A percentile compares a stretch with the other conserved stretches of the same genome.
phyloP scores from a whole-genome alignment of 2,329 filamentous ascomycete genomes.

The Diaporthe capsici region DNA sequence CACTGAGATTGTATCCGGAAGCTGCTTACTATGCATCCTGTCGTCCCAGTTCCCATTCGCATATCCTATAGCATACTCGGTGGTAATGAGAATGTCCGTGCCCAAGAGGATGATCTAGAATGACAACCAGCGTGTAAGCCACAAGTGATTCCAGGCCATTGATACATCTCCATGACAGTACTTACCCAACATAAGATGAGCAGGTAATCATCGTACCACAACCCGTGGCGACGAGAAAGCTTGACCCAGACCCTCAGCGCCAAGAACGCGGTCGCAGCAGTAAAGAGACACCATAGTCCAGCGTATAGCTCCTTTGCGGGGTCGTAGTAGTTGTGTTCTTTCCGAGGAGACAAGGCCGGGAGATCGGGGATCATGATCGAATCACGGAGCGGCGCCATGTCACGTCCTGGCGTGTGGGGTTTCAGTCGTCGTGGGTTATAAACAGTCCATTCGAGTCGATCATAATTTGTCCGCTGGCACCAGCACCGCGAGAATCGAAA shows the following conservation, averaged over 20 bases:
- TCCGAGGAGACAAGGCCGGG: not conserved
- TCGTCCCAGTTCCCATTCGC: slow-evolving; percentile 63
- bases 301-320: slow-evolving; percentile 48
- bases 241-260: slow-evolving; percentile 53
- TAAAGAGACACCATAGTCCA: slow-evolving; percentile 53
- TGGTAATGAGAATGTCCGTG: slow-evolving; percentile 61
- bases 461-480: slow-evolving; percentile 11
- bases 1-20: not conserved
- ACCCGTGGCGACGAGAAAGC: slow-evolving; percentile 51
- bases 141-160: not conserved
- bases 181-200: slow-evolving; percentile 55
- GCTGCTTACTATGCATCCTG: slow-evolving; percentile 58
- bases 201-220: slow-evolving; percentile 58
- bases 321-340: slow-evolving; percentile 38
- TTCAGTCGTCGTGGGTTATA: not conserved
- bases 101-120: slow-evolving; percentile 57
- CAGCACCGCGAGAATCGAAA: slow-evolving; percentile 30
- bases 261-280: slow-evolving; percentile 50
- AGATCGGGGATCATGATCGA: slow-evolving; percentile 27
- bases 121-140: not conserved
- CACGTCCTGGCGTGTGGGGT: slow-evolving; percentile 20
- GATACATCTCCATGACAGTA: not conserved
- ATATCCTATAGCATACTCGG: slow-evolving; percentile 64
- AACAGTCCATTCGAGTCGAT: slow-evolving; percentile 2
- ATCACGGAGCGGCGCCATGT: slow-evolving; percentile 36